Evolutionary conservation across 2,329 filamentous ascomycete genomes (phyloP).

Genomic region (Blumeriella jaapii): DNA sequence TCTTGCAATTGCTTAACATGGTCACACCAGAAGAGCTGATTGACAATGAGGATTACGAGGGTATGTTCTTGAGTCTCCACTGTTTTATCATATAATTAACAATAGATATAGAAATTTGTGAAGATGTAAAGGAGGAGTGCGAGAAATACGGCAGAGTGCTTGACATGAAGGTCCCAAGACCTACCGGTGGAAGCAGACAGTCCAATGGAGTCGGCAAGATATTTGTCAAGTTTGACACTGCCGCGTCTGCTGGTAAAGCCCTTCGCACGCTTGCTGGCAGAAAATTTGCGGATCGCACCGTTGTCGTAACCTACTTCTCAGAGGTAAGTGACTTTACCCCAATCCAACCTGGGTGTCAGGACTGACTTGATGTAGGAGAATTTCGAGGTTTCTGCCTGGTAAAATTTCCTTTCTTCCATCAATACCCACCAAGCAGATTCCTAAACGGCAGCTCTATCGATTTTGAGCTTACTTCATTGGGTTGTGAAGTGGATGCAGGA

Average conservation of each 20-base stretch:
- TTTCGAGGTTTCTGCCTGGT: conserved; percentile 51
- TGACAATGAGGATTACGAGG: conserved; percentile 90
- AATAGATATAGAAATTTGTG: conserved; percentile 67
- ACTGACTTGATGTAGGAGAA: conserved; percentile 56
- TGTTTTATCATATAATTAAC: conserved; percentile 1
- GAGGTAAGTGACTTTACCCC: conserved; percentile 49
- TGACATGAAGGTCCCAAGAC: conserved; percentile 87
- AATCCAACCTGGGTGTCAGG: neutral
- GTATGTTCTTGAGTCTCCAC: conserved; percentile 36
- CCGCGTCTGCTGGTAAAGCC: conserved; percentile 71
- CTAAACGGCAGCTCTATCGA: too few relatives aligned
- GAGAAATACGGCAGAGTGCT: conserved; percentile 76
- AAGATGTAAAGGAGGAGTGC: conserved; percentile 90
- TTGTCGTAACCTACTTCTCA: conserved; percentile 91
- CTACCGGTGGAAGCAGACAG: conserved; percentile 70
- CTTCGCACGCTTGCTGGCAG: conserved; percentile 82
- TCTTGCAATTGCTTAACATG: conserved; percentile 95
- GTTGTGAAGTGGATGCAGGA: conserved; percentile 1
- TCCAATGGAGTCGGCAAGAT: conserved; percentile 93
- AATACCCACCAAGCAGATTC: neutral
- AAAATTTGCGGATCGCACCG: conserved; percentile 92
- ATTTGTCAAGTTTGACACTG: conserved; percentile 80
- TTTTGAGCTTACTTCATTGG: too few relatives aligned
- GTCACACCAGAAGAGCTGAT: conserved; percentile 91
- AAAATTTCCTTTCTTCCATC: conserved; percentile 7